Evolutionary conservation across 129 eudicot species (phyloP), one percentile per base, ranked within the genome.

Genomic region (Flaveria robusta): DNA sequence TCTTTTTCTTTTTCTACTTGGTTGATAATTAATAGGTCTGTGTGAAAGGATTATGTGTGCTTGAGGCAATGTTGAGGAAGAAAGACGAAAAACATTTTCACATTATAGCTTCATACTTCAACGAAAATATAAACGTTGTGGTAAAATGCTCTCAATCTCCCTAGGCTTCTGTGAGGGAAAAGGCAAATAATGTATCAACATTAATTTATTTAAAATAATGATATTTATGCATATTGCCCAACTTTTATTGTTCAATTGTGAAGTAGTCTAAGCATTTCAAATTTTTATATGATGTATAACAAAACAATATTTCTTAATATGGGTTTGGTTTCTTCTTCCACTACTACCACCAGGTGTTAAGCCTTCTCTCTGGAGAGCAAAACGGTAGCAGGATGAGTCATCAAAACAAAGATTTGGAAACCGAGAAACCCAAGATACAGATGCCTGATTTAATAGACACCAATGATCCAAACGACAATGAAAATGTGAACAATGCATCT

Each of bases 391-490:
- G 77, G 82, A 70, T 62, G 43, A 73, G 79, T 75, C 83, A 73
- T 74, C 83, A 67, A 65, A 88, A 83, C 39, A 85, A 74, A 75
- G 71, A 50, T 56, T 59, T 49, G 51, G 85, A 87, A 70, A 64
- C 77, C n/a, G 88, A 78, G 46, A 72, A 76, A 74, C 46, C 91
- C 11, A 71, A 72, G 11, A 37, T 86, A 52, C 88, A 84, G 75
- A 87, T 94, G 90, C 97, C 98, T 15, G 89, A 94, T 72, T 86
- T 94, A 78, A 87, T 94, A 68, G 97, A 94, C 79, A 89, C 98
- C 22, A 86, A 89, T 64, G 91, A 85, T 75, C 62, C 87, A 76
- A 34, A 64, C 74, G 46, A 1, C 46, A 31, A 77, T 79, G 90
- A 81, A 81, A 69, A 74, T 43, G 84, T 83, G 45, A 66, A 50